Evolutionary conservation across 306 rosid species (phyloP), one percentile per base, ranked within the genome.

Genomic region (Vigna hirtella): DNA sequence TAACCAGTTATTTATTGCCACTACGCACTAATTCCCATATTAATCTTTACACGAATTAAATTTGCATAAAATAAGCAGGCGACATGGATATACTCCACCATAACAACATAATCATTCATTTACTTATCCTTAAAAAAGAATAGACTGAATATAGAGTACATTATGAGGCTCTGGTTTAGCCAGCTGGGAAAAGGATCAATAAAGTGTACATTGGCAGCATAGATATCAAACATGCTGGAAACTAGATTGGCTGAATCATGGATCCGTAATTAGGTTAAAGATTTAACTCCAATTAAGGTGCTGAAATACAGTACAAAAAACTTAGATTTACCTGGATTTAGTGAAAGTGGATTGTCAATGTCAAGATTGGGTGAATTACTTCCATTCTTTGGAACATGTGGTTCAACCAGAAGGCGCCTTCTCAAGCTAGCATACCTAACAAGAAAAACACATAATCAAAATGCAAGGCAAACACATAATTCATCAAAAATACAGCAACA

Each of bases 281-380:
- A 70, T 32, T 34, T 59, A 73, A 70, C 70, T n/a, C 43, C 70
- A 14, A 3, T 15, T 1, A 36, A 42, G 58, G 69, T 32, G 32
- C 57, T 34, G 36, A 30, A 74, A 83, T 74, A 56, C 42, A 17
- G 62, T 65, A 52, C 53, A 9, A 42, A 79, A 34, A 51, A 36
- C 12, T 12, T 56, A 57, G 62, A 22, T 59, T 77, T 85, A 96
- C 99, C 99, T 83, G 99, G 99, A 86, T 96, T 96, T 73, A 86
- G 94, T 43, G 98, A 96, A 28, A 96, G 96, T 5, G 99, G 99
- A 86, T 96, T 96, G 82, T 96, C 99, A 82, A 93, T 79, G 63
- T 45, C 88, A 71, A 83, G 90, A 84, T 87, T 88, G 12, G 89
- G 89, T 49, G 94, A 85, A 85, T 67, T 83, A 42, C 83, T 82